Conservation (phyloP, 2,329 filamentous ascomycete species). For the Monosporascus sp. region DNA sequence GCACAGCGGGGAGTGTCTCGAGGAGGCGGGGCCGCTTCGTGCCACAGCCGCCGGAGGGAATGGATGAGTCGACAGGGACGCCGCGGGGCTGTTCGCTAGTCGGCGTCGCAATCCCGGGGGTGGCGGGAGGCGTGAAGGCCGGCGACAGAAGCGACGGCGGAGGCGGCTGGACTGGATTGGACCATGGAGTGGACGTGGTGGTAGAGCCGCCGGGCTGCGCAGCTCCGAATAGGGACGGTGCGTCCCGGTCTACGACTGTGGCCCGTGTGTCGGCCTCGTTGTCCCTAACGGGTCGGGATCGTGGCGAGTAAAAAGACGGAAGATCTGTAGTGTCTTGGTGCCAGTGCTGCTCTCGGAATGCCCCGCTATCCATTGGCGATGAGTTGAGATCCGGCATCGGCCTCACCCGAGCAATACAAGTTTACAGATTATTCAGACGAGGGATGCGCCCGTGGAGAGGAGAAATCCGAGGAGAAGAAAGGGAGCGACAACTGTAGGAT, state of each 20-base stretch:
- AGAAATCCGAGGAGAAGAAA: too few relatives aligned
- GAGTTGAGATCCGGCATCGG: background rate
- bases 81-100: slow-evolving; percentile 39
- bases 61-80: slow-evolving; percentile 55
- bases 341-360: slow-evolving; percentile 11
- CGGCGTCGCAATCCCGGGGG: slow-evolving; percentile 54
- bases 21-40: slow-evolving; percentile 67
- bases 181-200: slow-evolving; percentile 3
- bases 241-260: slow-evolving; percentile 23
- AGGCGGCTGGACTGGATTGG: slow-evolving; percentile 19
- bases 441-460: too few relatives aligned
- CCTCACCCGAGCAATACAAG: too few relatives aligned
- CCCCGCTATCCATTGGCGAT: background rate
- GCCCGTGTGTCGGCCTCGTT: slow-evolving; percentile 6
- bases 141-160: slow-evolving; percentile 77
- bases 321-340: slow-evolving; percentile 31
- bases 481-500: too few relatives aligned
- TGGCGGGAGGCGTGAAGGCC: slow-evolving; percentile 70
- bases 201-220: background rate
- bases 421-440: too few relatives aligned
- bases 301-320: slow-evolving; percentile 44
- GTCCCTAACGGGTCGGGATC: slow-evolving; percentile 23
- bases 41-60: slow-evolving; percentile 54
- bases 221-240: slow-evolving; percentile 30
- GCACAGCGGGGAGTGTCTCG: slow-evolving; percentile 72